phyloP scores from a whole-genome alignment of 495 filamentous ascomycete species.

The Xylaria grammica region DNA sequence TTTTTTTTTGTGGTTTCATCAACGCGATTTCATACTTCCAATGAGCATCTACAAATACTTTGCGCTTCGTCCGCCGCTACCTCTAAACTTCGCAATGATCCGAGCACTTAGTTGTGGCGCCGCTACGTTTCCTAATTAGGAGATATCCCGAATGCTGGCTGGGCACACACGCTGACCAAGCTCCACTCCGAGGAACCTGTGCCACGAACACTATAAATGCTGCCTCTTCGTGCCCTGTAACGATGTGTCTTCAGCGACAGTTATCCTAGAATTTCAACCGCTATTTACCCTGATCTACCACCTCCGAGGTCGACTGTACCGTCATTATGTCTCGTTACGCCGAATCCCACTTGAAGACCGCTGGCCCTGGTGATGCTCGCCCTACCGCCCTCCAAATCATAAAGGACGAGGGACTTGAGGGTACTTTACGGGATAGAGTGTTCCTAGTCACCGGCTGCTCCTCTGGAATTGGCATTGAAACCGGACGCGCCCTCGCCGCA shows the following conservation, averaged over 20 bases:
- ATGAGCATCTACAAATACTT: too few relatives aligned
- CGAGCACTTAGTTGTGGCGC: too few relatives aligned
- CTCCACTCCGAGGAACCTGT: too few relatives aligned
- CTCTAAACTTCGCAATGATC: too few relatives aligned
- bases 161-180: too few relatives aligned
- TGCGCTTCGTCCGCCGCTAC: too few relatives aligned
- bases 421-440: conserved; percentile 20
- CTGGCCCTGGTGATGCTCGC: conserved; percentile 53
- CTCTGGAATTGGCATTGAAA: conserved; percentile 55
- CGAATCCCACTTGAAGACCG: conserved; percentile 34
- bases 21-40: too few relatives aligned
- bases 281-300: background rate
- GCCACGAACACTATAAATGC: too few relatives aligned
- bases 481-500: conserved; percentile 44
- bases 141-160: background rate
- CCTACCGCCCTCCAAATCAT: conserved; percentile 59
- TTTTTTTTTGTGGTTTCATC: too few relatives aligned
- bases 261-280: too few relatives aligned
- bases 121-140: background rate
- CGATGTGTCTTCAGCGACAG: too few relatives aligned
- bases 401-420: conserved; percentile 48
- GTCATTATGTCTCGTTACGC: conserved; percentile 42
- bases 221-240: too few relatives aligned
- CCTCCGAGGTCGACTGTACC: background rate
- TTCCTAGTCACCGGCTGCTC: conserved; percentile 54